Evolutionary conservation across 2,329 filamentous ascomycete genomes (phyloP).

Genomic region (Colletotrichum sublineola): DNA sequence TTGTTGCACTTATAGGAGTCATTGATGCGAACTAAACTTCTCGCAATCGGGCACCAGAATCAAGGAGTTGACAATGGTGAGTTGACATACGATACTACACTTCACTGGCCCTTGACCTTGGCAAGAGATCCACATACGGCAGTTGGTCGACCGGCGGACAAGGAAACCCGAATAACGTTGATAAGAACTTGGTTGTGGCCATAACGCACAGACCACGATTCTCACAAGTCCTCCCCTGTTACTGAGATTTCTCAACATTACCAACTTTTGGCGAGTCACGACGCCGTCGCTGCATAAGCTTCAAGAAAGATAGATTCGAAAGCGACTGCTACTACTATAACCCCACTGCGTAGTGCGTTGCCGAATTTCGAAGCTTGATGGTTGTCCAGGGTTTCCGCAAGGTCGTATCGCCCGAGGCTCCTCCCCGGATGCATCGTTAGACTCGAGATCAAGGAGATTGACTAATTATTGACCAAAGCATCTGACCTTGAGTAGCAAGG

Average conservation of each 20-base stretch:
- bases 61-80: not conserved
- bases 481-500: too few relatives aligned
- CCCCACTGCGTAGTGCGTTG: too few relatives aligned
- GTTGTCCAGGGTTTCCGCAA: too few relatives aligned
- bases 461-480: too few relatives aligned
- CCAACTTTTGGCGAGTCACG: too few relatives aligned
- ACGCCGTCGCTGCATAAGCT: not conserved
- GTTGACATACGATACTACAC: not conserved
- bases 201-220: not conserved
- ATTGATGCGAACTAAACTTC: not conserved
- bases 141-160: not conserved
- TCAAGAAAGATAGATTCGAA: not conserved
- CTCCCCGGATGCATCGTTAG: too few relatives aligned
- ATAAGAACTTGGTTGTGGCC: not conserved
- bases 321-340: not conserved
- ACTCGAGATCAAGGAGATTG: too few relatives aligned
- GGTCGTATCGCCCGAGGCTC: too few relatives aligned
- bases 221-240: not conserved
- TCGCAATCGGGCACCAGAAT: not conserved
- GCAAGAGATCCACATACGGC: not conserved
- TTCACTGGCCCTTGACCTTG: not conserved
- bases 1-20: not conserved
- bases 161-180: not conserved
- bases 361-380: too few relatives aligned
- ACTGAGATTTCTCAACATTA: too few relatives aligned